phyloP scores from a whole-genome alignment of 2,329 filamentous ascomycete genomes.

The Ramularia collo-cygni region DNA sequence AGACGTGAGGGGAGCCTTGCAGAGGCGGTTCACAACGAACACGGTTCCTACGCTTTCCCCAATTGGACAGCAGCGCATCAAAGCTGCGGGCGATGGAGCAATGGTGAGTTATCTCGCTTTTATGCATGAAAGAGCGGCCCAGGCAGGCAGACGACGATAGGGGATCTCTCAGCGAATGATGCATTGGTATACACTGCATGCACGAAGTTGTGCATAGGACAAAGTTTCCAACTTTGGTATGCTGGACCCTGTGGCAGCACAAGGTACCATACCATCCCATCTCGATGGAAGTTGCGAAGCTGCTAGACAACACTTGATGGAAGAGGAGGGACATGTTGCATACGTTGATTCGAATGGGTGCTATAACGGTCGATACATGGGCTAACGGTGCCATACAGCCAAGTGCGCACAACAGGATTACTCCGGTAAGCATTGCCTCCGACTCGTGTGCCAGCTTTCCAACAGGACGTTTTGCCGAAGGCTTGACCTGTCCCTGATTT shows the following conservation, averaged over 20 bases:
- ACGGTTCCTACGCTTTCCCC: conserved; percentile 67
- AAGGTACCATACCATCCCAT: no score
- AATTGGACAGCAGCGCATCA: conserved; percentile 49
- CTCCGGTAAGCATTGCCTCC: conserved; percentile 56
- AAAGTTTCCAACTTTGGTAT: no score
- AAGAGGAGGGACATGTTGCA: no score
- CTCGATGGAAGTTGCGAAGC: neutral
- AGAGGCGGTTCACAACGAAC: conserved; percentile 87
- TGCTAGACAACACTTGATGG: neutral
- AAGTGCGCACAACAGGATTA: conserved; percentile 56
- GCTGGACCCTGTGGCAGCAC: no score
- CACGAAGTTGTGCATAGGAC: neutral
- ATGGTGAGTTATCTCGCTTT: conserved; percentile 23
- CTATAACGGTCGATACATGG: neutral
- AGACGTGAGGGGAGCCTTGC: conserved; percentile 70
- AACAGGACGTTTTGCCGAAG: no score
- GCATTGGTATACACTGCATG: no score
- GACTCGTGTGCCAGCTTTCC: no score
- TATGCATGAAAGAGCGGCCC: neutral
- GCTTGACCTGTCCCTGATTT: no score
- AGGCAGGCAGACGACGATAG: neutral
- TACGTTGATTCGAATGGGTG: no score
- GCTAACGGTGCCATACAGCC: conserved; percentile 8
- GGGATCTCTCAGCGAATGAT: no score
- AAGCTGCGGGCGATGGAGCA: conserved; percentile 43